Base-by-base conservation (phyloP, 1,284 basidiomycete genomes). In the Moesziomyces sp. region DNA sequence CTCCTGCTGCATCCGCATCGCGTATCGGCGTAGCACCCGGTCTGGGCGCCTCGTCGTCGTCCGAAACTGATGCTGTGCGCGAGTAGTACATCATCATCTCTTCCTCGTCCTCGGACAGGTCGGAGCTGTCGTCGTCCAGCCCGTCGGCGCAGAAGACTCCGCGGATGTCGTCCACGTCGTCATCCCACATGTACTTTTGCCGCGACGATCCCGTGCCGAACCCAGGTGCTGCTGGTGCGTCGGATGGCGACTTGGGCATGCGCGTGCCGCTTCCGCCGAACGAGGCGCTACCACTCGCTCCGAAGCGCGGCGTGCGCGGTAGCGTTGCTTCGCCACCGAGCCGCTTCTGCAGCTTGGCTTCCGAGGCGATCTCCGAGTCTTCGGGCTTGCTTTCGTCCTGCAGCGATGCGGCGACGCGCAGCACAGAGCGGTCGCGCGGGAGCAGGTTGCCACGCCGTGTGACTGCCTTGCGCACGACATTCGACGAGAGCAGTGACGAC, bases 291-390 rank as follows among this genome's bases (percentile, higher is more conserved):
- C 46, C 23, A 9, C 59, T 62, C 8, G 65, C 43, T 0, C 65
- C 66, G 10, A 71, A 58, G 1, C 72, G 48, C 16, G 72, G 72
- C 3, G 72, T 67, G 46, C 67, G 68, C 11, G 72, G 72, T 7
- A 75, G 34, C 35, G 59, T 63, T 3, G 64, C 56, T 10, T 75
- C 61, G 24, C 72, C 79, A 0, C 69, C 63, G 8, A 82, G 57
- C 14, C 62, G 56, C 26, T 80, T 77, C 61, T 77, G 78, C 16
- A 83, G 71, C 44, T 79, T 79, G 38, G 81, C 81, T 52, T 83
- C 81, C 0, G 80, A 82, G 6, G 80, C 80, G 24, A 82, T 71
- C 42, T 83, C 81, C 3, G 69, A 75, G 34, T 81, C 79, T 40
- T 67, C 56, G 0, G 81, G 81, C 19, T 64, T 62, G 47, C 44